Conservation (phyloP, 148 eudicot genomes). For the Amaranthus hypochondriacus region DNA sequence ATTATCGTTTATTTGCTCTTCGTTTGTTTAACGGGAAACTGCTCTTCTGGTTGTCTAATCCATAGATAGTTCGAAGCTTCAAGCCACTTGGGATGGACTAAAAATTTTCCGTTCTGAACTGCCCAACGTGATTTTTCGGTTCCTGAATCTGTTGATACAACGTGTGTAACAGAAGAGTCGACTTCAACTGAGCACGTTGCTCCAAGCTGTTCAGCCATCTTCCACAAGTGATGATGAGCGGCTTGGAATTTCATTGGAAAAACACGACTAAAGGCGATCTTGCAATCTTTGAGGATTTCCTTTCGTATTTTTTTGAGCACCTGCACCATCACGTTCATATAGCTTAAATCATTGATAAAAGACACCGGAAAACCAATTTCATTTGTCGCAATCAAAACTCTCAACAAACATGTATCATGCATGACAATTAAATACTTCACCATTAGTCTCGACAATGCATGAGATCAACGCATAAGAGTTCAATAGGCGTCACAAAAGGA, state of each 20-base stretch:
- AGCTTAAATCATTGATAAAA: not conserved
- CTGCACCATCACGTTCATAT: conserved; percentile 27
- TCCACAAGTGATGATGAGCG: conserved; percentile 57
- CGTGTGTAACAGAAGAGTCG: conserved; percentile 57
- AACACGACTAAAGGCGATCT: conserved; percentile 65
- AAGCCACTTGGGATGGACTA: conserved; percentile 68
- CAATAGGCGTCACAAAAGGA: too few species aligned
- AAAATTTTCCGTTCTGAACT: conserved; percentile 44
- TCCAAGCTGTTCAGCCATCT: conserved; percentile 69
- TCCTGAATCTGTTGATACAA: conserved; percentile 54
- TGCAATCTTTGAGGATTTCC: conserved; percentile 56
- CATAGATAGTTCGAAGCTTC: conserved; percentile 66
- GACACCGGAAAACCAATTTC: not conserved
- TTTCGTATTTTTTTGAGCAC: conserved; percentile 51
- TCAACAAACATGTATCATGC: not conserved
- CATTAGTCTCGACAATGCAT: too few species aligned
- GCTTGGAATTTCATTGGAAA: conserved; percentile 42
- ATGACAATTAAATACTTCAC: too few species aligned
- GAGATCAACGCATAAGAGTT: too few species aligned
- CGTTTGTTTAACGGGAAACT: conserved; percentile 39
- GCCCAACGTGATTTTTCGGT: conserved; percentile 87
- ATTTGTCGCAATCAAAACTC: not conserved
- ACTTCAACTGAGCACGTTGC: conserved; percentile 53
- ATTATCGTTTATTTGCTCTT: not conserved
- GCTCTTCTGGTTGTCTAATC: conserved; percentile 64